Percentiles rank a stretch among this genome's conserved stretches.
These are phyloP conservation scores for Rubia tinctorum DNA, from an alignment of 305 asterid genomes.

Conservation along the genomic window DNA sequence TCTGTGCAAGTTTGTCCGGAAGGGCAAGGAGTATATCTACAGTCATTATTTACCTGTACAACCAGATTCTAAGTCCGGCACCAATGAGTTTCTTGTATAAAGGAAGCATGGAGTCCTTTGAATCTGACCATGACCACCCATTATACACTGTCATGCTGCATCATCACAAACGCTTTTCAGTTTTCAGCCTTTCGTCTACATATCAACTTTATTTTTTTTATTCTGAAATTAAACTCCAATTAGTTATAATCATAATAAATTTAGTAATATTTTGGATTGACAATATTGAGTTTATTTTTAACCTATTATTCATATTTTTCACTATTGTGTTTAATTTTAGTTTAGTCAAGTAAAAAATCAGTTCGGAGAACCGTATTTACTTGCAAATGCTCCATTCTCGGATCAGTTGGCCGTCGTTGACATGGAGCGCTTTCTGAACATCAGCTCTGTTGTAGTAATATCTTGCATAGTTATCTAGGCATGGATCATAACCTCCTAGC, in stretches of 20 bases:
- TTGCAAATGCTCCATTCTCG: slow-evolving; percentile 87
- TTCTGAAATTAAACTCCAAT: neutral
- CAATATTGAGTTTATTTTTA: too few relatives aligned
- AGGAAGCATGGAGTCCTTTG: slow-evolving; percentile 70
- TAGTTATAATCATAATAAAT: too few relatives aligned
- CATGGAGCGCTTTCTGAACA: slow-evolving; percentile 88
- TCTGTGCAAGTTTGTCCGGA: too few relatives aligned
- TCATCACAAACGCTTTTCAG: slow-evolving; percentile 14
- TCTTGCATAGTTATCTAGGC: slow-evolving; percentile 74
- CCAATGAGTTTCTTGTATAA: slow-evolving; percentile 80
- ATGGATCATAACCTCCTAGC: slow-evolving; percentile 87
- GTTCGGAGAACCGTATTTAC: slow-evolving; percentile 28
- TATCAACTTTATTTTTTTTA: neutral
- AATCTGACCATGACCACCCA: slow-evolving; percentile 65
- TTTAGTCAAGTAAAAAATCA: too few relatives aligned
- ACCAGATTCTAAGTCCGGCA: slow-evolving; percentile 76
- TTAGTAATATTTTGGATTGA: too few relatives aligned
- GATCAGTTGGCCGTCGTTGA: slow-evolving; percentile 41
- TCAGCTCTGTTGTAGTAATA: slow-evolving; percentile 62
- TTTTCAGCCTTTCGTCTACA: neutral
- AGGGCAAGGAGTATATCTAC: too few relatives aligned
- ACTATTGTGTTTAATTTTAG: too few relatives aligned
- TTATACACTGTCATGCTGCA: slow-evolving; percentile 67
- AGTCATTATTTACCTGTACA: slow-evolving; percentile 47
- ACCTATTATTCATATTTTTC: too few relatives aligned